Percentiles rank a stretch among this genome's conserved stretches.
phyloP scores from a whole-genome alignment of 208 protist species.

The Trypanosoma mega region DNA sequence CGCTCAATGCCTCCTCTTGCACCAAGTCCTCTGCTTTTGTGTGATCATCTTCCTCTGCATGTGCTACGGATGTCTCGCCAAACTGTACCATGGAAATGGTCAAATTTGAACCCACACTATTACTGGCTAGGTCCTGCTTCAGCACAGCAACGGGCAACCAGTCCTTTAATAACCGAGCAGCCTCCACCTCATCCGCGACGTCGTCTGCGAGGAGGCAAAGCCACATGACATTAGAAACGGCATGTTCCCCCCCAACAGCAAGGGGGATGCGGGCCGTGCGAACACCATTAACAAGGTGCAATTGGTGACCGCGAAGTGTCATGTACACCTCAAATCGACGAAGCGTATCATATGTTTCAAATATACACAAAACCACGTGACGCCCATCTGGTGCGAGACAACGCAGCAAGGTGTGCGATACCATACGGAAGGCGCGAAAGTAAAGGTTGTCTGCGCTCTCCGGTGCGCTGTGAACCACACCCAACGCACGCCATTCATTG shows the following conservation, averaged over 20 bases:
- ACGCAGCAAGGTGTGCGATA: slow-evolving; percentile 14
- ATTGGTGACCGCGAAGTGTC: slow-evolving; percentile 61
- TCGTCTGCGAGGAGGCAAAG: slow-evolving; percentile 70
- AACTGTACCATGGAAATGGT: slow-evolving; percentile 35
- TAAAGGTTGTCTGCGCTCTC: slow-evolving; percentile 46
- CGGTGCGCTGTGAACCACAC: slow-evolving; percentile 13
- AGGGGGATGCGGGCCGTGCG: background rate
- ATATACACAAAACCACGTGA: slow-evolving; percentile 46
- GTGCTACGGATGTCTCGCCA: slow-evolving; percentile 4
- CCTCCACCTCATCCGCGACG: slow-evolving; percentile 25
- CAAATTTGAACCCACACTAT: slow-evolving; percentile 14
- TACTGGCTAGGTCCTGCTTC: slow-evolving; percentile 1
- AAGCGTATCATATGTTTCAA: slow-evolving; percentile 57
- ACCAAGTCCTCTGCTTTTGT: background rate
- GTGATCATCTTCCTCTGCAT: background rate
- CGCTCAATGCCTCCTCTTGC: background rate
- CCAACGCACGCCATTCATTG: slow-evolving; percentile 28
- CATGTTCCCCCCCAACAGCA: slow-evolving; percentile 14
- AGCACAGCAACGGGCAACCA: slow-evolving; percentile 7
- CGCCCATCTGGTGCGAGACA: background rate
- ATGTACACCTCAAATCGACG: slow-evolving; percentile 73
- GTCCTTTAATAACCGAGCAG: slow-evolving; percentile 2
- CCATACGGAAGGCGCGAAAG: slow-evolving; percentile 35
- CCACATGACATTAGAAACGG: slow-evolving; percentile 40
- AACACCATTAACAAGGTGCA: slow-evolving; percentile 54